A percentile compares a stretch with the other conserved stretches of the same genome.
These are phyloP conservation scores for Craterostigma plantagineum DNA, from an alignment of 257 asterid genomes.

Conservation along the genomic window DNA sequence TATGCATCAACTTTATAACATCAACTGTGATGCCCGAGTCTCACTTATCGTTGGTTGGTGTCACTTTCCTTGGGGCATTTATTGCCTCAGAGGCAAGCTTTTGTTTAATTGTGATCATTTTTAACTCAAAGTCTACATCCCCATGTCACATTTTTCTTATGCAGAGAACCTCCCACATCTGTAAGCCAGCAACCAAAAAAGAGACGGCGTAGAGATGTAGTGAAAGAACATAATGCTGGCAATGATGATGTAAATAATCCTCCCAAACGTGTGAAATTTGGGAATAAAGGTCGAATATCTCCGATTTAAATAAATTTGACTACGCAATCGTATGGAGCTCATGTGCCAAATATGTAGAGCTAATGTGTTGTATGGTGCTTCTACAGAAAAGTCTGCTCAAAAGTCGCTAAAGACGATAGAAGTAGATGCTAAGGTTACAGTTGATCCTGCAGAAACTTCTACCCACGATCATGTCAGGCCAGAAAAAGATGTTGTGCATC, in stretches of 20 bases:
- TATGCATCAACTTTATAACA: too few species aligned
- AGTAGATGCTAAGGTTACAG: slow-evolving; percentile 18
- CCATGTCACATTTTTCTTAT: slow-evolving; percentile 9
- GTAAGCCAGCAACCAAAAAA: slow-evolving; percentile 58
- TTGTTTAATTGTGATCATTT: too few species aligned
- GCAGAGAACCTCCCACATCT: slow-evolving; percentile 51
- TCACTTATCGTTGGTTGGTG: too few species aligned
- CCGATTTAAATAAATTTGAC: slow-evolving; percentile 24
- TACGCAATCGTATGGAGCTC: slow-evolving; percentile 20
- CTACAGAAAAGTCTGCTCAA: slow-evolving; percentile 29
- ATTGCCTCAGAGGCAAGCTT: too few species aligned
- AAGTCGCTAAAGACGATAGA: slow-evolving; percentile 29
- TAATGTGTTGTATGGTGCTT: slow-evolving; percentile 18
- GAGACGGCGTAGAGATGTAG: slow-evolving; percentile 64
- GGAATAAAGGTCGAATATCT: slow-evolving; percentile 54
- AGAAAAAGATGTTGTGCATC: slow-evolving; percentile 29
- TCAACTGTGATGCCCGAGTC: too few species aligned
- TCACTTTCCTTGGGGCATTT: too few species aligned
- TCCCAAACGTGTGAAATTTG: slow-evolving; percentile 35
- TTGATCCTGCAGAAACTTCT: slow-evolving; percentile 20
- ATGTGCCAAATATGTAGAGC: slow-evolving; percentile 20
- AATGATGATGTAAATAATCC: slow-evolving; percentile 29
- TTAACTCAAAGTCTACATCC: too few species aligned
- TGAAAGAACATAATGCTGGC: slow-evolving; percentile 36
- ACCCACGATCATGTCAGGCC: slow-evolving; percentile 19